Conservation (phyloP, 163 green algal genomes). For the Trebouxiophyceae sp. region DNA sequence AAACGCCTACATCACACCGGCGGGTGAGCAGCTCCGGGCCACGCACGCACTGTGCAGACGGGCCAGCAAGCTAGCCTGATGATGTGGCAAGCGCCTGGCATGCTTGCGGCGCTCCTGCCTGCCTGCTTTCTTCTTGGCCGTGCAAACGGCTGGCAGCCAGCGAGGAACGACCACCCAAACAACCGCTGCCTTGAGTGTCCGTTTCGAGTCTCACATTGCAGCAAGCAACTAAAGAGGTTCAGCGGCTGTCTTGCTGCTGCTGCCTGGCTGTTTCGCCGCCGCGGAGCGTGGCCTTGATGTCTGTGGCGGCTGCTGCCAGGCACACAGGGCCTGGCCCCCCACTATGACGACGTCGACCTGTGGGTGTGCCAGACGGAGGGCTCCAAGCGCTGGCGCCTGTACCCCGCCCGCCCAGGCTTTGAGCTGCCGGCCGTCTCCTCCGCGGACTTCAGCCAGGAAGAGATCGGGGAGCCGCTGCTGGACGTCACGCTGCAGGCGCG, state of each 20-base stretch:
- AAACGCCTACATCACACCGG: constrained; percentile 79
- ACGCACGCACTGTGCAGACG: too few species aligned
- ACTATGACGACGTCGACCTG: constrained; percentile 91
- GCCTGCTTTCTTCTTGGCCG: too few species aligned
- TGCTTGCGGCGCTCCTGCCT: too few species aligned
- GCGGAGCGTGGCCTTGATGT: neutral
- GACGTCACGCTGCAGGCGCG: constrained; percentile 47
- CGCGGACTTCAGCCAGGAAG: constrained; percentile 41
- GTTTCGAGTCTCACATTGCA: too few species aligned
- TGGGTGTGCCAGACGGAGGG: constrained; percentile 80
- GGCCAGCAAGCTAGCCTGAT: constrained; percentile 3
- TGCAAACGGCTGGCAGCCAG: neutral
- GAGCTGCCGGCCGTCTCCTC: constrained; percentile 46
- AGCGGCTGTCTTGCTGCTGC: neutral
- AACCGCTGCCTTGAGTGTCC: neutral
- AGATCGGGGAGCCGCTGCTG: constrained; percentile 33
- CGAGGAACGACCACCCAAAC: neutral
- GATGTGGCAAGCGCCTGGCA: neutral
- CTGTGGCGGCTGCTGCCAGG: neutral
- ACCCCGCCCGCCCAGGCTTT: constrained; percentile 42
- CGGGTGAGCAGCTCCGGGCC: too few species aligned
- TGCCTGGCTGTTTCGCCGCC: constrained; percentile 9
- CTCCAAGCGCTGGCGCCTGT: constrained; percentile 74
- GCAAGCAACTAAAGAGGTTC: too few species aligned
- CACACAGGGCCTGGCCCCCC: constrained; percentile 66